These are phyloP conservation scores for Coniophora puteana DNA, from an alignment of 1,284 basidiomycete genomes.

Conservation along the genomic window DNA sequence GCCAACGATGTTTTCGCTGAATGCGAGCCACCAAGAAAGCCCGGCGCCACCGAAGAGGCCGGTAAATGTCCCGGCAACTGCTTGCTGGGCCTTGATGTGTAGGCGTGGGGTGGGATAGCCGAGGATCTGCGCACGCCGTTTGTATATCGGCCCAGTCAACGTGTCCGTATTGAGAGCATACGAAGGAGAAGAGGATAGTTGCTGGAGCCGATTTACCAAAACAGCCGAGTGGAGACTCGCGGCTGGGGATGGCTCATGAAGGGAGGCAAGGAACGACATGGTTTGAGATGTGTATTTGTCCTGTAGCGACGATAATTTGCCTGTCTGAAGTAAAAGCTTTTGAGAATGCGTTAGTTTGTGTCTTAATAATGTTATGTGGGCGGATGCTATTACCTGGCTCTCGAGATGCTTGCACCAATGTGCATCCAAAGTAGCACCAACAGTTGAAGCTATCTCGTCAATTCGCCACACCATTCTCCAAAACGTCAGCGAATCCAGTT, in stretches of 20 bases:
- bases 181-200: constrained; percentile 45
- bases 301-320: constrained; percentile 59
- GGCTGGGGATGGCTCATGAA: constrained; percentile 30
- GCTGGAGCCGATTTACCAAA: constrained; percentile 64
- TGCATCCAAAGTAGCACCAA: constrained; percentile 49
- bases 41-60: constrained; percentile 37
- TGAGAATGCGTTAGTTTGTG: constrained; percentile 2
- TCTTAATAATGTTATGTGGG: neutral
- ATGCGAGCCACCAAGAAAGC: constrained; percentile 48
- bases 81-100: constrained; percentile 64
- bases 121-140: constrained; percentile 57
- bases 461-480: constrained; percentile 64
- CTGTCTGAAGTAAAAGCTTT: constrained; percentile 71
- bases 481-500: constrained; percentile 61
- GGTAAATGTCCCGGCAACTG: constrained; percentile 50
- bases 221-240: constrained; percentile 57
- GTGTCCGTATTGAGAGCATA: constrained; percentile 46
- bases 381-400: constrained; percentile 45
- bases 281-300: constrained; percentile 40
- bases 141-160: constrained; percentile 53
- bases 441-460: constrained; percentile 65
- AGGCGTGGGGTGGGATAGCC: constrained; percentile 56
- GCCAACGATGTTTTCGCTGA: constrained; percentile 36
- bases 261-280: constrained; percentile 36
- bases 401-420: constrained; percentile 69